Percentiles rank a stretch among this genome's conserved stretches.
These are phyloP conservation scores for Tilletia setariae DNA, from an alignment of 1,284 basidiomycete species.

Conservation along the genomic window DNA sequence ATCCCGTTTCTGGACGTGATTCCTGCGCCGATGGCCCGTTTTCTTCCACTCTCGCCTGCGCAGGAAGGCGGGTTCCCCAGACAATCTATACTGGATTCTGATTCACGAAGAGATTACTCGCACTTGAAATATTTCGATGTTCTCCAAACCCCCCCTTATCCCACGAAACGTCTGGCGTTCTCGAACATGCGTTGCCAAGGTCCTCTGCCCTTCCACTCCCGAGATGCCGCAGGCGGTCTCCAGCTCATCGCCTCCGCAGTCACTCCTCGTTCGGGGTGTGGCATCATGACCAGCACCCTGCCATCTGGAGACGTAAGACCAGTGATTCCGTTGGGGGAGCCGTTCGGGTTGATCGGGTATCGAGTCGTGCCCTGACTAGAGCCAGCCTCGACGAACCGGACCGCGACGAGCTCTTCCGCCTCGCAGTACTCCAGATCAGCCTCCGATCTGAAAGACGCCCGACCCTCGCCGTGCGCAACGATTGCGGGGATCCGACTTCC, in stretches of 20 bases:
- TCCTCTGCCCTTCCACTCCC: constrained; percentile 62
- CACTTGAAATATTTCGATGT: not conserved
- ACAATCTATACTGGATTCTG: not conserved
- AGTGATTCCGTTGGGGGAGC: constrained; percentile 78
- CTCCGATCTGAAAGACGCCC: constrained; percentile 65
- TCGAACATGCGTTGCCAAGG: constrained; percentile 97
- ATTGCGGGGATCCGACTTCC: constrained; percentile 84
- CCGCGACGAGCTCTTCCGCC: constrained; percentile 30
- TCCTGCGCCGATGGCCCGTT: too few species aligned
- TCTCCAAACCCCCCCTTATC: constrained; percentile 17
- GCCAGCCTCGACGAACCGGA: constrained; percentile 45
- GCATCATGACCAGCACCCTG: constrained; percentile 89
- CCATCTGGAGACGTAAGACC: constrained; percentile 82
- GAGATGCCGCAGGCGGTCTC: constrained; percentile 33
- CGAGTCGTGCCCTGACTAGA: constrained; percentile 21
- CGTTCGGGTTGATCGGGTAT: constrained; percentile 75
- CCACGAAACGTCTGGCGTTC: constrained; percentile 65
- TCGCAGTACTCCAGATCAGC: constrained; percentile 28
- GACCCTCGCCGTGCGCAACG: constrained; percentile 93
- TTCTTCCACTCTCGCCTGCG: not conserved
- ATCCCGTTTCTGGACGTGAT: too few species aligned
- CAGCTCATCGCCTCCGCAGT: constrained; percentile 52
- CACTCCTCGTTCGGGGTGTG: constrained; percentile 60
- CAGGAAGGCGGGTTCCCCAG: not conserved
- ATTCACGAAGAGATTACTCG: not conserved